Base-by-base conservation (phyloP, 2,329 filamentous ascomycete genomes). In the Ambrosiella xylebori region DNA sequence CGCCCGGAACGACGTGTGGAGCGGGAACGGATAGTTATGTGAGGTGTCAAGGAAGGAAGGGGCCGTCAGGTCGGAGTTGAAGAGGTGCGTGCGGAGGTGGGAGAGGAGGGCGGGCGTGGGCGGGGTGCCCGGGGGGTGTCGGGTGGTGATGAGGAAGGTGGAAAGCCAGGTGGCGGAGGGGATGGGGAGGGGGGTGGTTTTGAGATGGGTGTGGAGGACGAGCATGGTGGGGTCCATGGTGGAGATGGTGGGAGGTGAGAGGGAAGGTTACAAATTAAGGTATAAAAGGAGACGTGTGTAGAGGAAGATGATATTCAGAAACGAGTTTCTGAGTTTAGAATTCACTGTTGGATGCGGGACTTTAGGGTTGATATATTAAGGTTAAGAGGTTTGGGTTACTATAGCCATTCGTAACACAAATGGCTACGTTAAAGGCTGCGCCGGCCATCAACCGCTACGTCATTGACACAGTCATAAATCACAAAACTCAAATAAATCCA, bases 51-150 rank as follows among this genome's bases (percentile, higher is more conserved):
- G 66, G 58, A 81, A 65, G 61, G 66, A 70, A 0, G 84, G 77
- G 2, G 74, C 71, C 1, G 84, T 84, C 62, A 97, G 79, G 71
- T 96, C 87, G 41, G 84, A 79, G 37, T 84, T 79, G 4, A 96
- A 78, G 9, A 97, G 74, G 57, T 88, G 88, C 64, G 89, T 85
- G 63, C 86, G 81, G 41, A 86, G 86, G 1, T 89, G 93, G 61
- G 88, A 86, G 58, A 86, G 75, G 17, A 95, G 76, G 3, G 85
- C 84, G 36, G 81, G 78, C 1, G 89, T 84, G 36, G 81, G 78
- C 1, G 89, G 70, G 50, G 49, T 39, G 86, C 83, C 1, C 80
- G 81, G 13, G 74, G 73, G 50, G 72, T 77, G 49, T 7, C n/a
- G 39, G 39, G 11, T 19, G 45, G 67, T 69, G 8, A 77, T 70